phyloP scores from a whole-genome alignment of 1,139 yeast species.

The Meyerozyma sp. region DNA sequence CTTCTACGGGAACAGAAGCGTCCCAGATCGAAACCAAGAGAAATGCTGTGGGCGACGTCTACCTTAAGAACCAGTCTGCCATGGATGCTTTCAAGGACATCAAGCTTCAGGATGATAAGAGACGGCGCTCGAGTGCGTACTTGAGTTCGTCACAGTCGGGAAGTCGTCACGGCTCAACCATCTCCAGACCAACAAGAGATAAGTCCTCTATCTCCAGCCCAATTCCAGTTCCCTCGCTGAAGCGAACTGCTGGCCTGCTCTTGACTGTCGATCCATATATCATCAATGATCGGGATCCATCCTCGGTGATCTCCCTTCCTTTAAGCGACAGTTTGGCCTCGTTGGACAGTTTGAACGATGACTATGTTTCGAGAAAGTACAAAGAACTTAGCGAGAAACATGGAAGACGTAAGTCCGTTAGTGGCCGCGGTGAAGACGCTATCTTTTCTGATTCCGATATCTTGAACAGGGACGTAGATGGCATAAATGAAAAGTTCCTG shows the following conservation, averaged over 20 bases:
- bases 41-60: slow-evolving; percentile 53
- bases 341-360: slow-evolving; percentile 67
- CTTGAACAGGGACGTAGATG: neutral
- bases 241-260: slow-evolving; percentile 3
- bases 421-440: slow-evolving; percentile 1
- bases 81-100: slow-evolving; percentile 48
- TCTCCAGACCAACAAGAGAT: neutral
- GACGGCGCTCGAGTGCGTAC: slow-evolving; percentile 34
- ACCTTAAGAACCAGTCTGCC: slow-evolving; percentile 42
- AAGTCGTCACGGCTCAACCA: neutral
- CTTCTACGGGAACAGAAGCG: slow-evolving; percentile 37
- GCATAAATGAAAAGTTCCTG: slow-evolving; percentile 29
- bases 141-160: neutral
- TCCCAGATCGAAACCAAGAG: slow-evolving; percentile 46
- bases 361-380: slow-evolving; percentile 35
- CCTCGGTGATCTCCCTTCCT: slow-evolving; percentile 49
- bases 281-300: slow-evolving; percentile 18
- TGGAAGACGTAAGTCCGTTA: neutral
- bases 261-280: neutral
- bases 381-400: slow-evolving; percentile 20
- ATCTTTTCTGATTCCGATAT: neutral
- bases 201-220: slow-evolving; percentile 18
- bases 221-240: slow-evolving; percentile 13
- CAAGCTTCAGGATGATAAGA: slow-evolving; percentile 41
- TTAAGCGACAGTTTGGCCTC: slow-evolving; percentile 75